These are phyloP conservation scores for Phytophthora sp. DNA, from an alignment of 352 stramenopile species.

Conservation along the genomic window DNA sequence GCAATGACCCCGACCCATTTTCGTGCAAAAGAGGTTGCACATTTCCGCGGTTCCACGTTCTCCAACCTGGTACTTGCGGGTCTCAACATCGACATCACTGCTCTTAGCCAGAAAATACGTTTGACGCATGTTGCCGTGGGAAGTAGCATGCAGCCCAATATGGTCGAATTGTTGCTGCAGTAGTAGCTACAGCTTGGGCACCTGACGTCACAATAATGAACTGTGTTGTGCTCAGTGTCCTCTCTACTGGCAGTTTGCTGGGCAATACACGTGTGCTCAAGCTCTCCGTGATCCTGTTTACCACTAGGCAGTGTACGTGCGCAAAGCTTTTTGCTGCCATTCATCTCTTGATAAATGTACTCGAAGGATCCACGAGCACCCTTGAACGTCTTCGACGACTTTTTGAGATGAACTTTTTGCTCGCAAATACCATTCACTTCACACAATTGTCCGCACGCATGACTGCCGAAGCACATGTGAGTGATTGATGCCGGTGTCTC, in stretches of 20 bases:
- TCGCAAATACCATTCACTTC: conserved; percentile 60
- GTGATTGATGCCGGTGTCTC: not conserved
- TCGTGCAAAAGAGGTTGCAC: conserved; percentile 50
- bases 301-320: conserved; percentile 33
- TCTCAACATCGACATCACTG: conserved; percentile 51
- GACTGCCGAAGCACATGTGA: conserved; percentile 52
- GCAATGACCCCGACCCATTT: conserved; percentile 42
- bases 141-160: conserved; percentile 52
- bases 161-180: conserved; percentile 64
- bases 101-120: conserved; percentile 67
- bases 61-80: conserved; percentile 41
- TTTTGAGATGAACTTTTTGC: conserved; percentile 63
- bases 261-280: conserved; percentile 45
- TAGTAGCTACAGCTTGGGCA: conserved; percentile 73
- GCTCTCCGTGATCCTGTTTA: conserved; percentile 34
- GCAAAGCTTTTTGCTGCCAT: conserved; percentile 63
- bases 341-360: conserved; percentile 77
- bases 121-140: conserved; percentile 74
- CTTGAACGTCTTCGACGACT: conserved; percentile 52
- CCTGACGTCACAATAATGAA: conserved; percentile 61
- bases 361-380: conserved; percentile 54
- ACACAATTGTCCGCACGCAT: conserved; percentile 54
- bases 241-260: conserved; percentile 3
- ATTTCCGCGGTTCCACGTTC: conserved; percentile 47
- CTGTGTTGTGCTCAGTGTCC: conserved; percentile 1